A percentile compares a stretch with the other conserved stretches of the same genome.
phyloP scores from a whole-genome alignment of 495 filamentous ascomycete species.

The Collariella sp. region DNA sequence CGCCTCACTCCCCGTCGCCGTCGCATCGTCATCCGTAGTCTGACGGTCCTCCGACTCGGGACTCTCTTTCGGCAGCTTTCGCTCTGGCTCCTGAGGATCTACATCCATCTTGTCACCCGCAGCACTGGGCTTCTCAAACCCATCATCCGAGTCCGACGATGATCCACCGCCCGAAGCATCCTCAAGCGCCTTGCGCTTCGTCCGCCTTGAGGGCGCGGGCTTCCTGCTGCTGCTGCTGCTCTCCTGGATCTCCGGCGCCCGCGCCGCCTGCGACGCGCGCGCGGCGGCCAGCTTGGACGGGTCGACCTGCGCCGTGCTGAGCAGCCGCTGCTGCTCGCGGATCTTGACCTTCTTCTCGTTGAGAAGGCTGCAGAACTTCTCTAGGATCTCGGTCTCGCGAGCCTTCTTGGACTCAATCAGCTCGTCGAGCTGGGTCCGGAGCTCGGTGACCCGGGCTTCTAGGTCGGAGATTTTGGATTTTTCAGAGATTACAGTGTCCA shows the following conservation, averaged over 20 bases:
- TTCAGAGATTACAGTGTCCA: slow-evolving; percentile 34
- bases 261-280: neutral
- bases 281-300: slow-evolving; percentile 28
- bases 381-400: slow-evolving; percentile 61
- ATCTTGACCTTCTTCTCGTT: slow-evolving; percentile 94
- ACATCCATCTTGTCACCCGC: slow-evolving; percentile 43
- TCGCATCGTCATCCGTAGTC: slow-evolving; percentile 35
- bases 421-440: slow-evolving; percentile 54
- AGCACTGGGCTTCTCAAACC: slow-evolving; percentile 37
- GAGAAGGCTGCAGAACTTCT: slow-evolving; percentile 61
- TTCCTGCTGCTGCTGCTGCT: too few species aligned
- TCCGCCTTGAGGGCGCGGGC: slow-evolving; percentile 23
- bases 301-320: slow-evolving; percentile 53
- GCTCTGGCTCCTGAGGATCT: slow-evolving; percentile 26
- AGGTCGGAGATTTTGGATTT: slow-evolving; percentile 44
- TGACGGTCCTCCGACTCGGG: slow-evolving; percentile 18
- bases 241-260: neutral
- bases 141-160: slow-evolving; percentile 36
- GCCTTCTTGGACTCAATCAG: slow-evolving; percentile 56
- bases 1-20: slow-evolving; percentile 36
- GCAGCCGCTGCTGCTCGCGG: slow-evolving; percentile 63
- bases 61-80: slow-evolving; percentile 11
- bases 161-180: slow-evolving; percentile 35
- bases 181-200: slow-evolving; percentile 44
- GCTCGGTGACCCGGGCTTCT: slow-evolving; percentile 32